phyloP scores from a whole-genome alignment of 176 grass and related monocot genomes.

The Carex scoparia region DNA sequence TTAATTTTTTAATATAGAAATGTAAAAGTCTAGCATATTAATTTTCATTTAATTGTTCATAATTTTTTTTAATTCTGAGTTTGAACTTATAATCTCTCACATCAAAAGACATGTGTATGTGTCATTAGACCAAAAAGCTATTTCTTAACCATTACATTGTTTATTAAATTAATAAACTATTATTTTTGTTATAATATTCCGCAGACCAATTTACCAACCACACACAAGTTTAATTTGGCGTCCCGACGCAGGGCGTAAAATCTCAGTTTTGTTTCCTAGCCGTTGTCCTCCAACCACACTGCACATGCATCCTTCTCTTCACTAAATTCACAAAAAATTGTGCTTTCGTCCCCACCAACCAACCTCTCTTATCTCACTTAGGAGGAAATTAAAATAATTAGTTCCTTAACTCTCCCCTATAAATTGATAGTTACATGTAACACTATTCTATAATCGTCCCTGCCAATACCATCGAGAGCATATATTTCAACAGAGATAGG shows the following conservation, averaged over 20 bases:
- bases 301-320: not conserved
- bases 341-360: not conserved
- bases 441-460: not conserved
- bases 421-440: slow-evolving; percentile 5
- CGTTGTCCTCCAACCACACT: slow-evolving; percentile 9
- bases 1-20: not conserved
- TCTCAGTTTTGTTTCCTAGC: slow-evolving; percentile 22
- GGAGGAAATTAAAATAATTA: not conserved
- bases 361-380: slow-evolving; percentile 6
- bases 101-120: no score
- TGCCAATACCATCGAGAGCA: not conserved
- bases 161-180: not conserved
- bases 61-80: no score
- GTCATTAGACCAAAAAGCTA: no score
- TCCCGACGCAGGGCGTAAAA: slow-evolving; percentile 18
- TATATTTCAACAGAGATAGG: not conserved
- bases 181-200: not conserved
- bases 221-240: not conserved
- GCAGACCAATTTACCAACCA: not conserved
- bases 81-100: no score
- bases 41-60: no score
- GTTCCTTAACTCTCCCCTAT: not conserved
- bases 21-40: no score
- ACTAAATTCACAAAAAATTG: not conserved
- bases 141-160: no score